Conservation (phyloP, 1,284 basidiomycete genomes). For the Fomitopsis pinicola region DNA sequence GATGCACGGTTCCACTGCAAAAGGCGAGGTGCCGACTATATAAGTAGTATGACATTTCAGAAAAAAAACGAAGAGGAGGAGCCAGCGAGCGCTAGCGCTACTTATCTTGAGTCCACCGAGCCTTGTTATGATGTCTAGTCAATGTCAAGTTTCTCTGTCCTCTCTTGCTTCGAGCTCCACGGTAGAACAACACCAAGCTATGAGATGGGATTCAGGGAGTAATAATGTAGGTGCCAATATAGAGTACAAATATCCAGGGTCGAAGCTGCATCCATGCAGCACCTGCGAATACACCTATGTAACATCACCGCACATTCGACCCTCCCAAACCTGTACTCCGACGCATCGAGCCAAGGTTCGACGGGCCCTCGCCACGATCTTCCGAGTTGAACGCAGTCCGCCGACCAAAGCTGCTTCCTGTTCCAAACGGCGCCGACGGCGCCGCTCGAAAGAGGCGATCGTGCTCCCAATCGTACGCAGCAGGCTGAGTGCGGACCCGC, state of each 20-base stretch:
- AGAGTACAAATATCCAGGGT: neutral
- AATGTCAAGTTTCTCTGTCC: no score
- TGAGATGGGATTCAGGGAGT: neutral
- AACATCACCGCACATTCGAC: conserved; percentile 46
- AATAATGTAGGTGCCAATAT: neutral
- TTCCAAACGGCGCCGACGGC: conserved; percentile 3
- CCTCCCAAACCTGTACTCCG: conserved; percentile 68
- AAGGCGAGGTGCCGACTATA: no score
- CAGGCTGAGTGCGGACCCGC: conserved; percentile 17
- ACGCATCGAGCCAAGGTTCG: conserved; percentile 60
- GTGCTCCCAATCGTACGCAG: conserved; percentile 51
- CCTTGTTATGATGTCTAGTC: no score
- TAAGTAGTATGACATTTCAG: no score
- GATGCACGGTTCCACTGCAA: no score
- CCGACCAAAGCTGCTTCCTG: neutral
- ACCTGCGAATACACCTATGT: neutral
- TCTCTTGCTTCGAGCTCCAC: no score
- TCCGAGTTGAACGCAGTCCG: conserved; percentile 24
- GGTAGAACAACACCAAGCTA: no score
- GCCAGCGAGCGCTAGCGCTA: no score
- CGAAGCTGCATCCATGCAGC: neutral
- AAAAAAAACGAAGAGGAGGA: no score
- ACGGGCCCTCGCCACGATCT: conserved; percentile 69
- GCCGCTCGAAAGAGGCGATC: conserved; percentile 24
- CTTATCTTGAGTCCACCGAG: no score